A percentile compares a stretch with the other conserved stretches of the same genome.
phyloP scores from a whole-genome alignment of 768 basidiomycete genomes.

The Leccinum pellstonianum region DNA sequence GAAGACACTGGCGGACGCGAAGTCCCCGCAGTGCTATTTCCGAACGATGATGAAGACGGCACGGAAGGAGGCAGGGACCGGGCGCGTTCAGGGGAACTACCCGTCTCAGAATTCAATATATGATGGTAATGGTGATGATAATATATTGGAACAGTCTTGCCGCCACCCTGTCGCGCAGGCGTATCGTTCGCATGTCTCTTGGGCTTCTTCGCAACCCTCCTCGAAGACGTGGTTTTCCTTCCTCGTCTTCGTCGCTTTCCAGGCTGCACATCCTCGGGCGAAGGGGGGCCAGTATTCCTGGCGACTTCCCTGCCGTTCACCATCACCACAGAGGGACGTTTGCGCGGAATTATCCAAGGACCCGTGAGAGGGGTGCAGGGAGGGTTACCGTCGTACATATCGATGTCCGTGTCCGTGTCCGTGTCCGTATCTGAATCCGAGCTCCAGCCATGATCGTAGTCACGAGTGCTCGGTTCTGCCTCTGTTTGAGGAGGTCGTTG shows the following conservation, averaged over 20 bases:
- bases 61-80: neutral
- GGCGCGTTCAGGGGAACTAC: neutral
- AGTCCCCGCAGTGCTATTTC: neutral
- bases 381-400: constrained; percentile 14
- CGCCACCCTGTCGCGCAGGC: constrained; percentile 4
- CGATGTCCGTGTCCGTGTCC: constrained; percentile 17
- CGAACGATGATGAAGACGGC: constrained; percentile 1
- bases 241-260: constrained; percentile 22
- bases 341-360: constrained; percentile 24
- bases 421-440: constrained; percentile 14
- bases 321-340: constrained; percentile 21
- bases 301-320: constrained; percentile 1
- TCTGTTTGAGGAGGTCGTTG: constrained; percentile 1
- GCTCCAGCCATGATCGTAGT: constrained; percentile 7
- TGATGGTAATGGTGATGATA: neutral
- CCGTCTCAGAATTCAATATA: neutral
- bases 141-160: neutral
- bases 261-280: constrained; percentile 6
- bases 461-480: constrained; percentile 7
- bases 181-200: constrained; percentile 14
- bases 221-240: neutral
- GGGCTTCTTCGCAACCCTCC: constrained; percentile 12
- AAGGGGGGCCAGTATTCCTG: neutral
- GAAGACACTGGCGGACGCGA: constrained; percentile 6
- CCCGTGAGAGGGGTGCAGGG: constrained; percentile 6